Evolutionary conservation across 768 basidiomycete species (phyloP).

Genomic region (Pleurotus citrinopileatus): DNA sequence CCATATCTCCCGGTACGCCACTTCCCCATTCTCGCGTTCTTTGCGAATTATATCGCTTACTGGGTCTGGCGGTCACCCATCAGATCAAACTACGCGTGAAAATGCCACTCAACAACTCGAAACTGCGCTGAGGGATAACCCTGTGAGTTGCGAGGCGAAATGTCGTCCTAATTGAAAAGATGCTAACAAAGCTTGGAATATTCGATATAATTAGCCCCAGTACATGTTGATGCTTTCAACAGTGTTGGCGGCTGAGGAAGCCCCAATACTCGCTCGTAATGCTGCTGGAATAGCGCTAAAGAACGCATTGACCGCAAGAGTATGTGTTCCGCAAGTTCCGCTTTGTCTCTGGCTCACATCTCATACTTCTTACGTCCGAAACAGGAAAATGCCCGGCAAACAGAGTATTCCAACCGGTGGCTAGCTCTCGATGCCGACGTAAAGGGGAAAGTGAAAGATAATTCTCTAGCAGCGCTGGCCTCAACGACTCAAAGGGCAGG

Average conservation of each 20-base stretch:
- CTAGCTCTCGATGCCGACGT: slow-evolving; percentile 65
- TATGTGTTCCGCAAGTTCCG: slow-evolving; percentile 43
- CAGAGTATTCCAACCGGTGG: slow-evolving; percentile 80
- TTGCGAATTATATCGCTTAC: not conserved
- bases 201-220: slow-evolving; percentile 59
- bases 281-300: slow-evolving; percentile 97
- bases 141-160: slow-evolving; percentile 52
- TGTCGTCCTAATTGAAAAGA: not conserved
- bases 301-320: slow-evolving; percentile 88
- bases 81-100: slow-evolving; percentile 89
- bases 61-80: slow-evolving; percentile 6
- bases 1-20: slow-evolving; percentile 82
- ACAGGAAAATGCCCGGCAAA: slow-evolving; percentile 74
- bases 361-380: slow-evolving; percentile 20
- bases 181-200: not conserved
- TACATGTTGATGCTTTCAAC: slow-evolving; percentile 91
- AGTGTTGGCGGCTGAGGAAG: slow-evolving; percentile 77
- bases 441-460: slow-evolving; percentile 83
- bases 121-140: slow-evolving; percentile 82
- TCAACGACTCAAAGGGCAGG: slow-evolving; percentile 73
- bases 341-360: slow-evolving; percentile 18
- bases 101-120: slow-evolving; percentile 90
- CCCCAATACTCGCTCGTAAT: slow-evolving; percentile 74
- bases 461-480: slow-evolving; percentile 78
- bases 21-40: slow-evolving; percentile 27